phyloP scores from a whole-genome alignment of 2,329 filamentous ascomycete genomes.

The Claviceps africana region DNA sequence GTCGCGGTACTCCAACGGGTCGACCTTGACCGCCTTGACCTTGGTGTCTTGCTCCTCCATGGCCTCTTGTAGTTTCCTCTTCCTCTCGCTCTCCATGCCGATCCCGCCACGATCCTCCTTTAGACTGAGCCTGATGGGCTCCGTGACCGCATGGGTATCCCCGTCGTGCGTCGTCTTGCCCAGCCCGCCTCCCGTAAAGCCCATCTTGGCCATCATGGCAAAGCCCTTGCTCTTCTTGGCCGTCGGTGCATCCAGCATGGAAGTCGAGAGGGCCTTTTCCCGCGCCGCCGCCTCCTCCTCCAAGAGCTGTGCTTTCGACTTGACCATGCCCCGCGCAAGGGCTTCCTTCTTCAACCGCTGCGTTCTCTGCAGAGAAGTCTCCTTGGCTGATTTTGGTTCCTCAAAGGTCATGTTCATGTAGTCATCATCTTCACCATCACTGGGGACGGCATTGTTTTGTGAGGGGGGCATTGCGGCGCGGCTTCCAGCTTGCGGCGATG shows the following conservation, averaged over 20 bases:
- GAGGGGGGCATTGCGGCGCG: not conserved
- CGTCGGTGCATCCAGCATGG: constrained; percentile 45
- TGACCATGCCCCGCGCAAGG: constrained; percentile 51
- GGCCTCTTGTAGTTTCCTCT: constrained; percentile 57
- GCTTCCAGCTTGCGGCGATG: not conserved
- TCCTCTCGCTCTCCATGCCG: constrained; percentile 70
- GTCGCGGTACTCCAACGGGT: constrained; percentile 60
- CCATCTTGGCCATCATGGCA: constrained; percentile 94
- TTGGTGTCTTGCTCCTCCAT: constrained; percentile 41
- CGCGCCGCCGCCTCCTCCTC: constrained; percentile 57
- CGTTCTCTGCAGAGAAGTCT: constrained; percentile 41
- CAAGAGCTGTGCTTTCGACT: constrained; percentile 74
- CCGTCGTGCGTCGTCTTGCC: constrained; percentile 43
- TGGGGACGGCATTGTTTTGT: constrained; percentile 6
- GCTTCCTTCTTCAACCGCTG: constrained; percentile 45
- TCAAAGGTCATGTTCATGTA: constrained; percentile 94
- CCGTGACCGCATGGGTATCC: constrained; percentile 26
- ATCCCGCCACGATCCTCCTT: constrained; percentile 76
- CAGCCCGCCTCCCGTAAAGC: constrained; percentile 67
- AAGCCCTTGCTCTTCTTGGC: constrained; percentile 68
- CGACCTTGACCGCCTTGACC: constrained; percentile 45
- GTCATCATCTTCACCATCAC: constrained; percentile 50
- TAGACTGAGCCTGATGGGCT: constrained; percentile 63
- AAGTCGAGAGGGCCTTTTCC: constrained; percentile 63
- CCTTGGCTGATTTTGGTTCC: constrained; percentile 42